Base-by-base conservation (phyloP, 2,329 filamentous ascomycete genomes). In the Trichoderma sp. region DNA sequence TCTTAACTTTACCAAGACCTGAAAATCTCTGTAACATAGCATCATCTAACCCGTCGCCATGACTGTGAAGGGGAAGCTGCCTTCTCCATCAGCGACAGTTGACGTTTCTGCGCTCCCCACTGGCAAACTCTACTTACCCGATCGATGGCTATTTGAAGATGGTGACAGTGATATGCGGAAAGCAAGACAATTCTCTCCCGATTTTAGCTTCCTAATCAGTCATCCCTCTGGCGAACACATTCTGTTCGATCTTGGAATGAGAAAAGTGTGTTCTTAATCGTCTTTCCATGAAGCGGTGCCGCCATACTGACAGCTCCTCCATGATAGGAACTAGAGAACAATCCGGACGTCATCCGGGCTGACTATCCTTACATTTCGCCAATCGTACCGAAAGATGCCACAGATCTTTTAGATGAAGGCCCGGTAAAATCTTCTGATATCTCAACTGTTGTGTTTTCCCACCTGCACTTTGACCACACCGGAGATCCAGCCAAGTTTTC, bases 101-200 rank as follows among this genome's bases (percentile, higher is more conserved):
- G 65, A 68, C 1, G 65, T 68, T 8, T 68, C 30, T 32, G 65
- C 65, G 6, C 65, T 68, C 26, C 65, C 65, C 13, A 68, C 65
- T 20, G 65, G 50, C 11, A 57, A 68, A 17, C 65, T 68, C 32
- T 68, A 43, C 23, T 36, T 66, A 15, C 65, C 65, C 6, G 65
- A 59, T 59, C 65, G 65, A 13, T 68, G 65, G 65, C 50, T 62
- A 2, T 69, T 69, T 20, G 55, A 69, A 59, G 66, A 69, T 50
- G 66, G 65, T 11, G 34, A 69, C 23, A 47, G 6, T 26, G 55
- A 69, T 30, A 50, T 69, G 15, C 53, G 26, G 17, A 62, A 62
- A 61, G 66, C 66, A 30, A 32, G 55, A 11, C 34, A 62, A 26
- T 61, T 69, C 30, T 69, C 66, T 28, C 66, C 66, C 20, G n/a